Evolutionary conservation across 768 basidiomycete genomes (phyloP), one percentile per base, ranked within the genome.

Genomic region (Suillus luteus): DNA sequence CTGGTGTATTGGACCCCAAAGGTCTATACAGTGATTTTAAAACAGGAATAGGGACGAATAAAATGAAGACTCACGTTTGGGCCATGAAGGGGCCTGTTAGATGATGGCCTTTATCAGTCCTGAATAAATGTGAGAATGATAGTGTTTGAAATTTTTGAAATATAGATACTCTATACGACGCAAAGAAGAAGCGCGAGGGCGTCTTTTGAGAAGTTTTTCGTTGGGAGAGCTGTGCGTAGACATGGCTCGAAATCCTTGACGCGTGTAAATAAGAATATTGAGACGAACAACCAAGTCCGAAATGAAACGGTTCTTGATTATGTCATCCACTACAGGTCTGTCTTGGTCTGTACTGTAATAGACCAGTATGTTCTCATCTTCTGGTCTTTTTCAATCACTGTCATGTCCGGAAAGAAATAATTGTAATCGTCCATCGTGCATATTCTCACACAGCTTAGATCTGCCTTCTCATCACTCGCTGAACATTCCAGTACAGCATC

Each of bases 361-460:
- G 12, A 14, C 15, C 40, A 41, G 5, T 49, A 91, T 93, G 92
- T 92, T 93, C 72, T 82, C 88, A 35, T 77, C 82, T 3, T 72
- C 83, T 5, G 80, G 81, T 9, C 80, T 88, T 22, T 92, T 93
- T 73, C 81, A 80, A 31, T 73, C 77, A 5, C 67, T 88, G 12
- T 72, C 81, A 9, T 93, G 92, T 77, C 91, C 91, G 5, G 81
- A 86, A 33, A 69, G 61, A 62, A 57, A 70, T 2, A 63, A 73
- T 44, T 92, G 92, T 71, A 72, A 72, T 1, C 78, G 87, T 22
- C 64, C 76, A 9, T 70, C 77, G 40, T 95, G 93, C 72, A 66
- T 90, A 17, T 93, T 89, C 75, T 89, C 88, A 22, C 93, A 93
- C 72, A 71, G 75, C 0, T 55, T 72, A 9, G 77, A 81, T 59